Conservation (phyloP, 345 rosid species). For the Ricinus communis region DNA sequence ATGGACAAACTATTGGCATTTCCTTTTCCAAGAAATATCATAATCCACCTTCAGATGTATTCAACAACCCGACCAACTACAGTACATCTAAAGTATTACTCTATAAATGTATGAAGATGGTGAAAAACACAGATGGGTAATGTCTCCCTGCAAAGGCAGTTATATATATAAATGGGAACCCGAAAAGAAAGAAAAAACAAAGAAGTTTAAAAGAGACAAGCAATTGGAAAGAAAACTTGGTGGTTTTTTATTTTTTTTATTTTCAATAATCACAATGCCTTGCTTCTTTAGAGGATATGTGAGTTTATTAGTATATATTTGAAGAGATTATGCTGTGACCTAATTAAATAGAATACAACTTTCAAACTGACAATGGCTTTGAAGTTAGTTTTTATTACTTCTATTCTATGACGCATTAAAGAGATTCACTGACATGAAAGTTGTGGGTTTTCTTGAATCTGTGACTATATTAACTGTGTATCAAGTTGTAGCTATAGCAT, state of each 20-base stretch:
- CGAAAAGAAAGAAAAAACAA: too few relatives aligned
- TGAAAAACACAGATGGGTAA: not conserved
- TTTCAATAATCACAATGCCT: too few relatives aligned
- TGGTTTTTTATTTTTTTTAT: too few relatives aligned
- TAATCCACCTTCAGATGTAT: too few relatives aligned
- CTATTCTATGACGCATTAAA: not conserved
- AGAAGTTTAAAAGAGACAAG: too few relatives aligned
- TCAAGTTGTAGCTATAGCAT: not conserved
- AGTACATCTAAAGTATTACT: not conserved
- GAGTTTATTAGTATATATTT: too few relatives aligned
- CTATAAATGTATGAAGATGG: not conserved
- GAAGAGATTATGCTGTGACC: too few relatives aligned
- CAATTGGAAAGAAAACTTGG: too few relatives aligned
- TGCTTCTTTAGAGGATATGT: too few relatives aligned
- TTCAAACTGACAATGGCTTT: not conserved
- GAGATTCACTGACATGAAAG: not conserved
- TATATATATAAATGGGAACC: too few relatives aligned
- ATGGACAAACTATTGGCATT: not conserved
- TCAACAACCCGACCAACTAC: slow-evolving; percentile 1
- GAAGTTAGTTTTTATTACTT: not conserved
- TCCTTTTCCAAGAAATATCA: not conserved
- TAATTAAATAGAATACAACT: not conserved
- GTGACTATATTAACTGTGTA: not conserved
- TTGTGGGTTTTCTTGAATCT: not conserved
- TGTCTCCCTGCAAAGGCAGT: too few relatives aligned